Conservation (phyloP, 1,284 basidiomycete species). For the Cryptococcus sp. region DNA sequence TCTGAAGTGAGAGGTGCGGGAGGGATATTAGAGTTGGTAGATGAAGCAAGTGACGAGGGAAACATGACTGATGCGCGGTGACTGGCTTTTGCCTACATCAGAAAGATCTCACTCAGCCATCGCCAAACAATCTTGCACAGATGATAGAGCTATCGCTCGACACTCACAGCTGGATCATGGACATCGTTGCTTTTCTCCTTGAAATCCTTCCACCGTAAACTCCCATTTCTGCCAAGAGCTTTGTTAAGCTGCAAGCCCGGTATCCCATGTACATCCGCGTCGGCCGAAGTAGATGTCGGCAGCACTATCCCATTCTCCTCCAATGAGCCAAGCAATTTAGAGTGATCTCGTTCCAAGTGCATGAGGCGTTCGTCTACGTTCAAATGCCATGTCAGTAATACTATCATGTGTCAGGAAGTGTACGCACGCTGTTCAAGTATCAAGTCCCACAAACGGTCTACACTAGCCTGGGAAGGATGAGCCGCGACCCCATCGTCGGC, state of each 20-base stretch:
- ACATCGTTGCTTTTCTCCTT: conserved; percentile 20
- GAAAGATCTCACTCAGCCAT: background rate
- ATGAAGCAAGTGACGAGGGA: conserved; percentile 34
- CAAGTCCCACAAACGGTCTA: conserved; percentile 68
- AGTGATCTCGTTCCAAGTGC: conserved; percentile 39
- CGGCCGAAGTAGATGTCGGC: conserved; percentile 17
- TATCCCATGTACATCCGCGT: conserved; percentile 25
- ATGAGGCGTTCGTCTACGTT: conserved; percentile 38
- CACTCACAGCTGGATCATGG: conserved; percentile 21
- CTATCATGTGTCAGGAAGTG: background rate
- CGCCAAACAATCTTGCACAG: background rate
- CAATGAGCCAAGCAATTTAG: conserved; percentile 27
- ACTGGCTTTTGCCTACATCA: conserved; percentile 4
- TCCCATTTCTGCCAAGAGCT: conserved; percentile 9
- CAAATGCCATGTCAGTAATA: background rate
- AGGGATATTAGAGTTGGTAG: conserved; percentile 18
- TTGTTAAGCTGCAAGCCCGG: conserved; percentile 8
- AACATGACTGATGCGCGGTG: conserved; percentile 28
- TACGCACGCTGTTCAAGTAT: conserved; percentile 72
- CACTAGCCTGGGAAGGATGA: conserved; percentile 44
- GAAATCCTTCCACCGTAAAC: conserved; percentile 25
- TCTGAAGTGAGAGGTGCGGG: conserved; percentile 28
- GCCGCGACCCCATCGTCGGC: too few species aligned
- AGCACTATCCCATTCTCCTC: conserved; percentile 35
- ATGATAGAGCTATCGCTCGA: background rate